Conservation (phyloP, 768 basidiomycete species). For the Boletus tomentosulus region DNA sequence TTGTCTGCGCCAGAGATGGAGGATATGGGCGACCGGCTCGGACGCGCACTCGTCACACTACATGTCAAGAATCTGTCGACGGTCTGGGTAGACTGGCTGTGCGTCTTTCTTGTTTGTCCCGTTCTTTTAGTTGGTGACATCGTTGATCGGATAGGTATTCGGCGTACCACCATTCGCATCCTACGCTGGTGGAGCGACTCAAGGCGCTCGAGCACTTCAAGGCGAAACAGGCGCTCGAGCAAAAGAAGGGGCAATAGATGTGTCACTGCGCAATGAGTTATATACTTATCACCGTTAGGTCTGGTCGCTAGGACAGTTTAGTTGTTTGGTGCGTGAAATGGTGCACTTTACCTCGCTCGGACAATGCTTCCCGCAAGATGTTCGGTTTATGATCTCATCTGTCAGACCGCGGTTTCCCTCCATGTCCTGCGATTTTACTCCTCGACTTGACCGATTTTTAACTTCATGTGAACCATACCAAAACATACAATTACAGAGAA, state of each 20-base stretch:
- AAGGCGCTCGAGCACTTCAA: conserved; percentile 74
- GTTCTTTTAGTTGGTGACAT: not conserved
- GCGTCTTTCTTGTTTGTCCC: not conserved
- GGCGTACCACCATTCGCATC: conserved; percentile 94
- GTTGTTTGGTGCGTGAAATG: not conserved
- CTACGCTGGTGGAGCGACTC: conserved; percentile 87
- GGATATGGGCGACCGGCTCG: conserved; percentile 84
- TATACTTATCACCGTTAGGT: not conserved
- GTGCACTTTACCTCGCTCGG: too few species aligned
- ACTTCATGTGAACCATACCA: too few species aligned
- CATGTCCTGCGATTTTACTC: too few species aligned
- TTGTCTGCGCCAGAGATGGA: conserved; percentile 50
- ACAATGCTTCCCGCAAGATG: too few species aligned
- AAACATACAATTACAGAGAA: too few species aligned
- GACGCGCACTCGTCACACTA: conserved; percentile 74
- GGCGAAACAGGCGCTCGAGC: conserved; percentile 30
- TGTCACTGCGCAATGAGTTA: not conserved
- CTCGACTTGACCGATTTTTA: too few species aligned
- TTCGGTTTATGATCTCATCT: too few species aligned
- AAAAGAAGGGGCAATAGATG: conserved; percentile 27
- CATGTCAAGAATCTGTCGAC: conserved; percentile 92
- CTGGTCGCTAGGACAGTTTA: not conserved
- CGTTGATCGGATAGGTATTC: conserved; percentile 60
- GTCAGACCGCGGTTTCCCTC: too few species aligned
- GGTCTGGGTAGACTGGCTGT: conserved; percentile 94